phyloP scores from a whole-genome alignment of 2,329 filamentous ascomycete genomes.

The Penicillium aurantiogriseum region DNA sequence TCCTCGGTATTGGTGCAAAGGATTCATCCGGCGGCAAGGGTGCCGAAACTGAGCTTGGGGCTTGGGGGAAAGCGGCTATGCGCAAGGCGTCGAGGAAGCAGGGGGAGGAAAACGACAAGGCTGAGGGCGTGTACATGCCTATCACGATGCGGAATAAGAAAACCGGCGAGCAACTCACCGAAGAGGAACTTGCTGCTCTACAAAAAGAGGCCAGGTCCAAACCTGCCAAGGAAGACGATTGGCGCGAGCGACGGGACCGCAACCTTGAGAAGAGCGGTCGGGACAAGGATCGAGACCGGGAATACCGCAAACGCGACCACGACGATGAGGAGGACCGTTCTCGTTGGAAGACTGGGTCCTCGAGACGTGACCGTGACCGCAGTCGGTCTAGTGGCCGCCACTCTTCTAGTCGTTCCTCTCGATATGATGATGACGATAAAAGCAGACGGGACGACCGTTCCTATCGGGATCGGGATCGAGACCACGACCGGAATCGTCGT shows the following conservation, averaged over 20 bases:
- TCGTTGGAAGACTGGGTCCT: conserved; percentile 40
- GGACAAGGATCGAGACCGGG: conserved; percentile 37
- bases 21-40: conserved; percentile 59
- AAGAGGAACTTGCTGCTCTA: conserved; percentile 58
- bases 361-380: conserved; percentile 38
- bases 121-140: conserved; percentile 58
- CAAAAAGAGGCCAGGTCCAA: conserved; percentile 51
- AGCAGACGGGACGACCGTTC: conserved; percentile 36
- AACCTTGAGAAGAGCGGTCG: conserved; percentile 43
- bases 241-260: conserved; percentile 46
- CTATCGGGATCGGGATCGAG: conserved; percentile 33
- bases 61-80: conserved; percentile 68
- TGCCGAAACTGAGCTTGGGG: conserved; percentile 69
- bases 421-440: conserved; percentile 39
- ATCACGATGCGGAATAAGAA: conserved; percentile 60
- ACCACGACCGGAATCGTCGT: conserved; percentile 34
- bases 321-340: conserved; percentile 35
- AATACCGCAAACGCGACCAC: conserved; percentile 36
- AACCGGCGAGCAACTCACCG: conserved; percentile 62
- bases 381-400: conserved; percentile 38
- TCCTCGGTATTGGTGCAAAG: conserved; percentile 86
- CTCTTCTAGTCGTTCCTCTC: conserved; percentile 36
- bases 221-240: conserved; percentile 44
- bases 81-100: conserved; percentile 57
- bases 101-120: conserved; percentile 47